Evolutionary conservation across 345 rosid genomes (phyloP).

Genomic region (Lepidium africanum): DNA sequence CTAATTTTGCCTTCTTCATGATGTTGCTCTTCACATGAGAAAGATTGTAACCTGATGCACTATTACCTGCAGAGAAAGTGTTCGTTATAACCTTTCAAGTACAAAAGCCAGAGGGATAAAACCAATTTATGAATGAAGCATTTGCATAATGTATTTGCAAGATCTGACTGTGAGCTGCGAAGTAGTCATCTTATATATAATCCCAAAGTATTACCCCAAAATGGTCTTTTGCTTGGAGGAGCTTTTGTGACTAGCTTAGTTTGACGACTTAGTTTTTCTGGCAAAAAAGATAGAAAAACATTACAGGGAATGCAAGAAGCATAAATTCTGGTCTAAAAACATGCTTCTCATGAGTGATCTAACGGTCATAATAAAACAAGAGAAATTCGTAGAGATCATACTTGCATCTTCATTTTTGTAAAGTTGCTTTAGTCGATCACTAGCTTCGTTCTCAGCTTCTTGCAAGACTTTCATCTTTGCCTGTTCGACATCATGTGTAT

Average conservation of each 20-base stretch:
- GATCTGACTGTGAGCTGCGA: not conserved
- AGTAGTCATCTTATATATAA: not conserved
- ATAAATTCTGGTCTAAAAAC: not conserved
- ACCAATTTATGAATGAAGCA: not conserved
- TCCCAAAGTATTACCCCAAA: constrained; percentile 35
- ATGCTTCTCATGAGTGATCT: not conserved
- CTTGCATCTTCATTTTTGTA: constrained; percentile 72
- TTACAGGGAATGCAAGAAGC: constrained; percentile 1
- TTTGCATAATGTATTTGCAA: not conserved
- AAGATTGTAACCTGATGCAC: constrained; percentile 49
- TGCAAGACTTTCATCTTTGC: constrained; percentile 45
- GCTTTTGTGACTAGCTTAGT: constrained; percentile 68
- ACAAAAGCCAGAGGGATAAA: not conserved
- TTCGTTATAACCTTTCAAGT: not conserved
- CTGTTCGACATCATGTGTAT: constrained; percentile 27
- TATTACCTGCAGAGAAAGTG: constrained; percentile 33
- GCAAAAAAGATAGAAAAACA: constrained; percentile 3
- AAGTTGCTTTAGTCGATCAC: constrained; percentile 44
- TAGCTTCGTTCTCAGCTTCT: constrained; percentile 40
- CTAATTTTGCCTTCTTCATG: constrained; percentile 88
- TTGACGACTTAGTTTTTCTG: constrained; percentile 80
- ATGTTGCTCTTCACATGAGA: constrained; percentile 66
- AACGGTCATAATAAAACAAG: not conserved
- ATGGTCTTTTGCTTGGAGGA: constrained; percentile 71
- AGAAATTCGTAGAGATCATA: constrained; percentile 31